These are phyloP conservation scores for Elsinoe arachidis DNA, from an alignment of 2,329 filamentous ascomycete genomes.

Conservation along the genomic window DNA sequence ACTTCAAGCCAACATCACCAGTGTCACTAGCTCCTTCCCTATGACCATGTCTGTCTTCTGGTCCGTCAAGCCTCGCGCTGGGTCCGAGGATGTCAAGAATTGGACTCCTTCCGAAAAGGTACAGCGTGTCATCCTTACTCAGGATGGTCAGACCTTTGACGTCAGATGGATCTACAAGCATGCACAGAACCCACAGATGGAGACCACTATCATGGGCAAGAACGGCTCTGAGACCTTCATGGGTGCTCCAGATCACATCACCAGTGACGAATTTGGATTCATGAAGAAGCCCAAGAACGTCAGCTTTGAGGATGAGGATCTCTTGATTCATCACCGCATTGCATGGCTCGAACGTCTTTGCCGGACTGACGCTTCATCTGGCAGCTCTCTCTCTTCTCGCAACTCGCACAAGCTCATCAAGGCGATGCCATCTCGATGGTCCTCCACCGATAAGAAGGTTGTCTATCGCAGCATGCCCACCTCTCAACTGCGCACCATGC, in stretches of 20 bases:
- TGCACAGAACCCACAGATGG: constrained; percentile 15
- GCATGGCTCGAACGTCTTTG: constrained; percentile 13
- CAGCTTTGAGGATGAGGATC: constrained; percentile 15
- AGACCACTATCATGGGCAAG: constrained; percentile 14
- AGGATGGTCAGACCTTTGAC: constrained; percentile 15
- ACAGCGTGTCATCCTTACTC: constrained; percentile 13
- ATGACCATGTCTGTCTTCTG: constrained; percentile 14
- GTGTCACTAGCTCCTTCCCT: constrained; percentile 1
- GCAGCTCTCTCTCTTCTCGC: neutral
- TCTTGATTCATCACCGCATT: constrained; percentile 15
- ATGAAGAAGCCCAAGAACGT: constrained; percentile 16
- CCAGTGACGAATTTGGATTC: constrained; percentile 15
- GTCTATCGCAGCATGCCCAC: constrained; percentile 15
- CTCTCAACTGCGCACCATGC: constrained; percentile 13
- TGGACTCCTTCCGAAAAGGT: constrained; percentile 17
- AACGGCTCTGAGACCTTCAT: constrained; percentile 13
- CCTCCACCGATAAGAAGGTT: constrained; percentile 11
- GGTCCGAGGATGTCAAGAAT: constrained; percentile 16
- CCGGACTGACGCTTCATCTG: neutral
- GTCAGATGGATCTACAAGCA: constrained; percentile 17
- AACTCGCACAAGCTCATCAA: constrained; percentile 10
- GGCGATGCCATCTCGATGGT: constrained; percentile 12
- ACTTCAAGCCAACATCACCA: constrained; percentile 13
- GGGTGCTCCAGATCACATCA: constrained; percentile 11
- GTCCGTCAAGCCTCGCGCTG: constrained; percentile 16